These are phyloP conservation scores for Petrea volubilis DNA, from an alignment of 257 asterid species.

Conservation along the genomic window DNA sequence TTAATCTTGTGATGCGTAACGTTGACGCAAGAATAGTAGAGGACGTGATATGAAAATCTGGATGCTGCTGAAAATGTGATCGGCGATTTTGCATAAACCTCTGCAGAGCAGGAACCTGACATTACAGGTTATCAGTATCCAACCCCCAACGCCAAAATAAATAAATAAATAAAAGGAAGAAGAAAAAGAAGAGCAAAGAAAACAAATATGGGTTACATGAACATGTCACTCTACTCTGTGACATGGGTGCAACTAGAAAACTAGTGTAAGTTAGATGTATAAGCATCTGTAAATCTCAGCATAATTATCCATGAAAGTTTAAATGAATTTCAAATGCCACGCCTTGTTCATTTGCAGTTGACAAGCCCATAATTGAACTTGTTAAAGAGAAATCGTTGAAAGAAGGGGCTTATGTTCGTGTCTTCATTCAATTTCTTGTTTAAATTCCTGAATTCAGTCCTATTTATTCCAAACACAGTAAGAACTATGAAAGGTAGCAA, in stretches of 20 bases:
- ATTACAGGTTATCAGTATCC: conserved; percentile 22
- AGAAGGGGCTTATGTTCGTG: neutral
- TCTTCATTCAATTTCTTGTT: neutral
- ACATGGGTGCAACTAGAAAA: neutral
- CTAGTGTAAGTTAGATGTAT: neutral
- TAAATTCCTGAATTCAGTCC: neutral
- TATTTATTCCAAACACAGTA: neutral
- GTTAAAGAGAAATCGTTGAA: neutral
- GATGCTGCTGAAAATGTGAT: conserved; percentile 88
- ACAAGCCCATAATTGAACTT: conserved; percentile 10
- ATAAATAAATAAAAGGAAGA: neutral
- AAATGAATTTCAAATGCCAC: neutral
- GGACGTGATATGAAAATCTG: conserved; percentile 92
- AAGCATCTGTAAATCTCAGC: neutral
- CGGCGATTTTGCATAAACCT: conserved; percentile 89
- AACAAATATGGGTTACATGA: neutral
- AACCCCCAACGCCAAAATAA: neutral
- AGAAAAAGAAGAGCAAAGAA: neutral
- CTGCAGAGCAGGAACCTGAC: conserved; percentile 95
- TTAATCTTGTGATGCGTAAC: conserved; percentile 82
- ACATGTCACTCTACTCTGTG: neutral
- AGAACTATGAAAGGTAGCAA: conserved; percentile 3
- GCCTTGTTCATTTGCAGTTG: neutral
- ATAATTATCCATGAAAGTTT: neutral
- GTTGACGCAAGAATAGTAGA: conserved; percentile 95